phyloP scores from a whole-genome alignment of 2,329 filamentous ascomycete genomes.

The Fusarium sterilihyphosum region DNA sequence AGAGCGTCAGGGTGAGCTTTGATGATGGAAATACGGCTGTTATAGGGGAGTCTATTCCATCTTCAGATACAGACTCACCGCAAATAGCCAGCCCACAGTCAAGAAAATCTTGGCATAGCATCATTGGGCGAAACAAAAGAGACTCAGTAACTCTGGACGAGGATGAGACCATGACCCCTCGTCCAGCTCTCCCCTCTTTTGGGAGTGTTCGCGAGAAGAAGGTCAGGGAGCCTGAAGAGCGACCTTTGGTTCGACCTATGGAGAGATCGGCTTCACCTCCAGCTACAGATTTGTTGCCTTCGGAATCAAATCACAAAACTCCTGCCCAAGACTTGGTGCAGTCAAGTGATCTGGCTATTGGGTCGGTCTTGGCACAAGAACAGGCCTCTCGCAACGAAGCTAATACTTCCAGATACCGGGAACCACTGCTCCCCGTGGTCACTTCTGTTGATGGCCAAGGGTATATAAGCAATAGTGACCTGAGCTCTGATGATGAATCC shows the following conservation, averaged over 20 bases:
- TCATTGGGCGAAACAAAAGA: conserved; percentile 58
- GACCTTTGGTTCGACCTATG: conserved; percentile 65
- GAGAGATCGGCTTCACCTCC: conserved; percentile 49
- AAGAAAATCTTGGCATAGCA: conserved; percentile 62
- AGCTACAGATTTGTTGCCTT: not conserved
- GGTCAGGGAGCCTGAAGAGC: conserved; percentile 62
- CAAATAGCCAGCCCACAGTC: conserved; percentile 50
- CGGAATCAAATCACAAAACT: conserved; percentile 43
- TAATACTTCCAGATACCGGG: conserved; percentile 66
- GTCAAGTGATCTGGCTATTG: conserved; percentile 70
- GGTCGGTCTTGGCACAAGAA: conserved; percentile 64
- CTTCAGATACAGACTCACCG: conserved; percentile 53
- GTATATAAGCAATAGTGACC: conserved; percentile 67
- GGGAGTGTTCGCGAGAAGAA: conserved; percentile 77
- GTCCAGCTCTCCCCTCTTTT: conserved; percentile 78
- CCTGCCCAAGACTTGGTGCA: conserved; percentile 50
- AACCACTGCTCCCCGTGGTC: conserved; percentile 76
- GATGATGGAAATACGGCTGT: conserved; percentile 71
- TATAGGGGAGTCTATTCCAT: conserved; percentile 58
- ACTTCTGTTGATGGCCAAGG: conserved; percentile 74
- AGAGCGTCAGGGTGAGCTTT: conserved; percentile 80
- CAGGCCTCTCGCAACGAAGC: conserved; percentile 62
- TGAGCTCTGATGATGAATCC: conserved; percentile 48
- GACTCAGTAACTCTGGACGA: conserved; percentile 62
- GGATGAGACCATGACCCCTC: conserved; percentile 77